These are phyloP conservation scores for Leccinum laetum DNA, from an alignment of 1,284 basidiomycete genomes.

Conservation along the genomic window DNA sequence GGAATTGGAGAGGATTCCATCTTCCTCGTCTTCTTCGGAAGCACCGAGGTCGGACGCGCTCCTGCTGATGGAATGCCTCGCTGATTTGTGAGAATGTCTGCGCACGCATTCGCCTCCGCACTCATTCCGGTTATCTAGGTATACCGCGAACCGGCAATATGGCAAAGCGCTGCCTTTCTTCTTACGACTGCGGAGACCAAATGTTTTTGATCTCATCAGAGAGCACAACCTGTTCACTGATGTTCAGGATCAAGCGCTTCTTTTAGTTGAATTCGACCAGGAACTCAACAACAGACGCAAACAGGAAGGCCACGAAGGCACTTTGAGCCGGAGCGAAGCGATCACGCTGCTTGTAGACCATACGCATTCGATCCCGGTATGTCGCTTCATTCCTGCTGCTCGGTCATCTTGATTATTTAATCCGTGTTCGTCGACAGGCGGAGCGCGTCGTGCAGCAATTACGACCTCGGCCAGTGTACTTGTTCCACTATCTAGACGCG, in stretches of 20 bases:
- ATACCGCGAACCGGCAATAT: slow-evolving; percentile 86
- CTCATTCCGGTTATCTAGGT: slow-evolving; percentile 29
- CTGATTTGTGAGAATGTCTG: slow-evolving; percentile 70
- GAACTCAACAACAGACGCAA: slow-evolving; percentile 72
- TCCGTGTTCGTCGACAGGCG: slow-evolving; percentile 50
- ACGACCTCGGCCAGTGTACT: slow-evolving; percentile 72
- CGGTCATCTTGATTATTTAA: not conserved
- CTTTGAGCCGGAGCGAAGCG: slow-evolving; percentile 58
- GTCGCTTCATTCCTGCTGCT: slow-evolving; percentile 25
- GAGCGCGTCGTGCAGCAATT: slow-evolving; percentile 89
- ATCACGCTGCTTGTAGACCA: slow-evolving; percentile 93
- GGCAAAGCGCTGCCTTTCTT: slow-evolving; percentile 93
- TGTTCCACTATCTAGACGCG: slow-evolving; percentile 94
- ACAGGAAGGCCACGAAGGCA: slow-evolving; percentile 39
- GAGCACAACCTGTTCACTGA: slow-evolving; percentile 96
- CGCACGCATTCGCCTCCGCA: not conserved
- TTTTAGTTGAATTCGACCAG: slow-evolving; percentile 94
- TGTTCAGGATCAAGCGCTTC: slow-evolving; percentile 90
- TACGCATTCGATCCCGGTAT: slow-evolving; percentile 92
- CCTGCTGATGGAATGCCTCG: slow-evolving; percentile 88
- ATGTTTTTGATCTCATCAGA: slow-evolving; percentile 94
- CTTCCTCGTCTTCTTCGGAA: slow-evolving; percentile 46
- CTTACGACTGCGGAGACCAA: slow-evolving; percentile 81
- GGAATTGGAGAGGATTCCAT: slow-evolving; percentile 69
- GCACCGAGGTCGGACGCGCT: slow-evolving; percentile 40